Conservation (phyloP, 2,329 filamentous ascomycete species). For the Podosphaera xanthii region DNA sequence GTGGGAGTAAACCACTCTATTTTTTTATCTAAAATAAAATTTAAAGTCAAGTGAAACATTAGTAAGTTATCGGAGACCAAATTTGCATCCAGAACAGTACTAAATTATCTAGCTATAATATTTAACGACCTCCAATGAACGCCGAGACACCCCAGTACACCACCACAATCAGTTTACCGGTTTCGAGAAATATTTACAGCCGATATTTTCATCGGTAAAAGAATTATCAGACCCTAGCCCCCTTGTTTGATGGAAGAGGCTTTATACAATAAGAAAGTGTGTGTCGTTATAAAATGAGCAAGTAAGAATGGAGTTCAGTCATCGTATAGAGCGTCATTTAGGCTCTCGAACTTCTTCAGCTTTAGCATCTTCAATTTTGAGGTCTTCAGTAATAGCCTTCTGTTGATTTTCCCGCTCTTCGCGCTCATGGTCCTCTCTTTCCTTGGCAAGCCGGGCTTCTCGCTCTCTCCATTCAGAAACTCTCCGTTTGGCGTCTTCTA, state of each 20-base stretch:
- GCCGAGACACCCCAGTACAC: neutral
- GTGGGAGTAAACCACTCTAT: no score
- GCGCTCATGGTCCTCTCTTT: neutral
- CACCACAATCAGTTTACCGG: neutral
- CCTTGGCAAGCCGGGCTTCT: neutral
- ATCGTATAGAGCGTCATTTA: neutral
- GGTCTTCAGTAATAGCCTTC: neutral
- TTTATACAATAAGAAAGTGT: neutral
- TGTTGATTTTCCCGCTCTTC: neutral
- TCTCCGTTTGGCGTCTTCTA: neutral
- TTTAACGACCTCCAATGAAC: neutral
- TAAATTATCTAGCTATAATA: neutral
- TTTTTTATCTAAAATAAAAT: no score
- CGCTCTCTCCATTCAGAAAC: slow-evolving; percentile 1
- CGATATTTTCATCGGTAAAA: neutral
- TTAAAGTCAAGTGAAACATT: no score
- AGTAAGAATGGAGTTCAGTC: neutral
- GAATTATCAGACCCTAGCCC: neutral
- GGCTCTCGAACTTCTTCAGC: neutral
- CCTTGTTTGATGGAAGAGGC: neutral
- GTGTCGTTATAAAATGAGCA: neutral
- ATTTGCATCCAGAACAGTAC: neutral
- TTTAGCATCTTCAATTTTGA: neutral
- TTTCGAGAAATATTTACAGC: neutral
- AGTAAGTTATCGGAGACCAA: no score